These are phyloP conservation scores for Tolypocladium endophyticum DNA, from an alignment of 2,329 filamentous ascomycete genomes.

Conservation along the genomic window DNA sequence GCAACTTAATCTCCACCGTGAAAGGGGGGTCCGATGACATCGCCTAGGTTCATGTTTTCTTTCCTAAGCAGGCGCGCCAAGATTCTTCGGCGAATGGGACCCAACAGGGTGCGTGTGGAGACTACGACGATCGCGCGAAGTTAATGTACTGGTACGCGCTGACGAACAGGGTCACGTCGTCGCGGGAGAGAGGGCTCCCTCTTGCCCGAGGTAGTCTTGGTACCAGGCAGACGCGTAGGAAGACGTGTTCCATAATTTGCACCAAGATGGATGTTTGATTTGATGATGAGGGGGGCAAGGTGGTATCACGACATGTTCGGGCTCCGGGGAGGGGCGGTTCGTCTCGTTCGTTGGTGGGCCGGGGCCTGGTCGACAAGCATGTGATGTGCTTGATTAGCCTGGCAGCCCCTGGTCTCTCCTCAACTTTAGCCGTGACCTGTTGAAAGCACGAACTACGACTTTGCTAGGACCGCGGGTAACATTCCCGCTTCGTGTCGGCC, in stretches of 20 bases:
- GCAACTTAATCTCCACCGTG: background rate
- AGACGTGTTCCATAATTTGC: background rate
- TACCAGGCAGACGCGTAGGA: background rate
- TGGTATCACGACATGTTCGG: background rate
- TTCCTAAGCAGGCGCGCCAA: background rate
- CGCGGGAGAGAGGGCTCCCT: background rate
- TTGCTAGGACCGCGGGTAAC: background rate
- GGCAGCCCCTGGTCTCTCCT: background rate
- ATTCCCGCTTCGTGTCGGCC: background rate
- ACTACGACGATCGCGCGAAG: background rate
- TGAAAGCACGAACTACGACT: background rate
- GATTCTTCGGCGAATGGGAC: background rate
- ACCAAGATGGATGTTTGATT: background rate
- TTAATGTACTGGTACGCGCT: background rate
- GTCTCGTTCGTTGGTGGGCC: background rate
- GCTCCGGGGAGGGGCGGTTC: background rate
- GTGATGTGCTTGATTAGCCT: background rate
- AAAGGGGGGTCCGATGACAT: background rate
- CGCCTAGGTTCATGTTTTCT: background rate
- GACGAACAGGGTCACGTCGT: background rate
- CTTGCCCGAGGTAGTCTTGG: background rate
- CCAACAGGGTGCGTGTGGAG: background rate
- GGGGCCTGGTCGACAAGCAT: background rate
- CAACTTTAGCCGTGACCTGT: background rate
- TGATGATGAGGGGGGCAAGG: background rate